Percentiles rank a stretch among this genome's conserved stretches.
Conservation (phyloP, 441 rosid genomes). For the Breynia disticha region DNA sequence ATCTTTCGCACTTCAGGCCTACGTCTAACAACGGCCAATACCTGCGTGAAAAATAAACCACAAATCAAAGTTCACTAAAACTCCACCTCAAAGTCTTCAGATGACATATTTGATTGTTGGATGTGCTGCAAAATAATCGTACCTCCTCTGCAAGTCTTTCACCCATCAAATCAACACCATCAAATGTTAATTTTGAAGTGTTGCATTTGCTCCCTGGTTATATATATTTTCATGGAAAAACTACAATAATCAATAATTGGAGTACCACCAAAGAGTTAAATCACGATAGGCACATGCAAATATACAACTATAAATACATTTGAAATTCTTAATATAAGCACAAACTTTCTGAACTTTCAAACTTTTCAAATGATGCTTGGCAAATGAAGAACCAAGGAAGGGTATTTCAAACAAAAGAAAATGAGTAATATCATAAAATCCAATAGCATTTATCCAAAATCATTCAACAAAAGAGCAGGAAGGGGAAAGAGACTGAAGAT, state of each 20-base stretch:
- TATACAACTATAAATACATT: background rate
- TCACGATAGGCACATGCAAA: background rate
- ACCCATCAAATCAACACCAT: conserved; percentile 93
- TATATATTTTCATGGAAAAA: conserved; percentile 12
- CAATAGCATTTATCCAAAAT: background rate
- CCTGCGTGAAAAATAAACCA: conserved; percentile 34
- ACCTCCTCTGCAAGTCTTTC: conserved; percentile 92
- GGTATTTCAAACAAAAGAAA: no score
- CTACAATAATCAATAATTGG: background rate
- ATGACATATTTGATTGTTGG: no score
- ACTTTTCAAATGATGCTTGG: no score
- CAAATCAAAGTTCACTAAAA: background rate
- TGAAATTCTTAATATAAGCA: background rate
- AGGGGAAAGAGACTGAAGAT: background rate
- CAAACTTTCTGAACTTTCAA: no score
- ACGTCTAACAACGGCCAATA: conserved; percentile 47
- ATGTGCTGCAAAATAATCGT: background rate
- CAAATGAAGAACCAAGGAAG: no score
- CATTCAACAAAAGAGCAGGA: background rate
- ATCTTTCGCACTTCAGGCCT: conserved; percentile 59
- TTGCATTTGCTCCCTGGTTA: conserved; percentile 81
- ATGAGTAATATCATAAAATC: no score
- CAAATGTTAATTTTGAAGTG: conserved; percentile 66
- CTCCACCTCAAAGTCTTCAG: no score
- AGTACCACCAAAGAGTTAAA: background rate